Percentiles rank a stretch among this genome's conserved stretches.
These are phyloP conservation scores for Arthrobotrys pseudoclavata DNA, from an alignment of 2,329 filamentous ascomycete genomes.

Conservation along the genomic window DNA sequence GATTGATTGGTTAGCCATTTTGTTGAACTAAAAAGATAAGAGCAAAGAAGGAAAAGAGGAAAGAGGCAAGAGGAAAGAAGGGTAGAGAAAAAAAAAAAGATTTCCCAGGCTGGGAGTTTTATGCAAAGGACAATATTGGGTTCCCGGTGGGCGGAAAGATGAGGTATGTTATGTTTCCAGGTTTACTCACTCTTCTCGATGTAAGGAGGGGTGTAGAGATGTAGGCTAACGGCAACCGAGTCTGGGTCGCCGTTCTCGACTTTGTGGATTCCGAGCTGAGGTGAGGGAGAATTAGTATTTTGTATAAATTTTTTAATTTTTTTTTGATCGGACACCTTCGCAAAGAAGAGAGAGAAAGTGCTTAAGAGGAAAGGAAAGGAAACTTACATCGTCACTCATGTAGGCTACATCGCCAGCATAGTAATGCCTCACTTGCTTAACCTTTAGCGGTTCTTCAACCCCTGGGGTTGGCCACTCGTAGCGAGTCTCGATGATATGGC, in stretches of 20 bases:
- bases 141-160: not conserved
- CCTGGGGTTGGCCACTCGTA: conserved; percentile 72
- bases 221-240: conserved; percentile 74
- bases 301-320: no score
- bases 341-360: not conserved
- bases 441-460: conserved; percentile 68
- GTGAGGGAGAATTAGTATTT: not conserved
- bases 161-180: not conserved
- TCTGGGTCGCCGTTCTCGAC: conserved; percentile 73
- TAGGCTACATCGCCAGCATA: conserved; percentile 74
- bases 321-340: no score
- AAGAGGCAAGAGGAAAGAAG: not conserved
- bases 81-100: no score
- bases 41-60: not conserved
- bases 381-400: conserved; percentile 73
- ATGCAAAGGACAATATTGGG: conserved; percentile 7
- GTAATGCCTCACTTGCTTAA: conserved; percentile 71
- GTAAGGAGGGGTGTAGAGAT: conserved; percentile 76
- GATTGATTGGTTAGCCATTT: not conserved
- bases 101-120: not conserved
- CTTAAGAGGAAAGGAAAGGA: not conserved
- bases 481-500: conserved; percentile 73
- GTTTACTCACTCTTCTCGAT: conserved; percentile 68
- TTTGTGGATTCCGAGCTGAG: conserved; percentile 72
- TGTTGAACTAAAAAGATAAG: not conserved